phyloP scores from a whole-genome alignment of 2,329 filamentous ascomycete species.

The Cercospora nicotianae region DNA sequence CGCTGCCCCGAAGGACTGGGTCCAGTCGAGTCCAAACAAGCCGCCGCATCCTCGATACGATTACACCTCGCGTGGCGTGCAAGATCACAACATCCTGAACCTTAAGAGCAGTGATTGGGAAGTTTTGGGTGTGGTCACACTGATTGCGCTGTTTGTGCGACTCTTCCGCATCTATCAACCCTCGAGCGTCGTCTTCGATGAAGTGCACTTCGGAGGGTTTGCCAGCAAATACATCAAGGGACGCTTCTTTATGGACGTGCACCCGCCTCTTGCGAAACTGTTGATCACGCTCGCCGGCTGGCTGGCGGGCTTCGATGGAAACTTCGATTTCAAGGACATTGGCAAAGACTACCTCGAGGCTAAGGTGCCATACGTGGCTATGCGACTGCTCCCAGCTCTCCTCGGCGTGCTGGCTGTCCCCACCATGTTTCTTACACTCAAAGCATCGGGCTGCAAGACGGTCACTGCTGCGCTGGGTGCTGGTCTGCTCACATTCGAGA shows the following conservation, averaged over 20 bases:
- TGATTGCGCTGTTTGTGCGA: conserved; percentile 75
- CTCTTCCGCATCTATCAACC: conserved; percentile 96
- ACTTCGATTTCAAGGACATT: conserved; percentile 99
- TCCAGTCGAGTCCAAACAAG: conserved; percentile 38
- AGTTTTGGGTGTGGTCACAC: conserved; percentile 68
- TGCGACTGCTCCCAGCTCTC: conserved; percentile 89
- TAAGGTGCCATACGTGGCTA: conserved; percentile 92
- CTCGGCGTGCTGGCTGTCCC: conserved; percentile 86
- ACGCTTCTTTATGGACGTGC: conserved; percentile 99
- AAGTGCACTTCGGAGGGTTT: conserved; percentile 98
- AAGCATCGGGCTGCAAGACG: conserved; percentile 84
- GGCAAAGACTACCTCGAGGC: conserved; percentile 98
- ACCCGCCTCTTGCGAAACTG: conserved; percentile 93
- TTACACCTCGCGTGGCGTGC: conserved; percentile 76
- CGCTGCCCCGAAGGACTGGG: conserved; percentile 22
- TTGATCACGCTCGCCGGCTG: conserved; percentile 93
- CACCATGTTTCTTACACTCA: conserved; percentile 91
- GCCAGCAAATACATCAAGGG: conserved; percentile 99
- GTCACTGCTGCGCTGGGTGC: conserved; percentile 81
- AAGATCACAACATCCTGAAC: conserved; percentile 88
- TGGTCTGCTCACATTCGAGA: conserved; percentile 90
- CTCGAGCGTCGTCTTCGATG: conserved; percentile 95
- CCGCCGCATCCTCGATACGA: conserved; percentile 45
- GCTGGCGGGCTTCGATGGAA: conserved; percentile 89
- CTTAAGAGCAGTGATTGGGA: conserved; percentile 83